Evolutionary conservation across 257 asterid species (phyloP).

Genomic region (Nicotiana tabacum): DNA sequence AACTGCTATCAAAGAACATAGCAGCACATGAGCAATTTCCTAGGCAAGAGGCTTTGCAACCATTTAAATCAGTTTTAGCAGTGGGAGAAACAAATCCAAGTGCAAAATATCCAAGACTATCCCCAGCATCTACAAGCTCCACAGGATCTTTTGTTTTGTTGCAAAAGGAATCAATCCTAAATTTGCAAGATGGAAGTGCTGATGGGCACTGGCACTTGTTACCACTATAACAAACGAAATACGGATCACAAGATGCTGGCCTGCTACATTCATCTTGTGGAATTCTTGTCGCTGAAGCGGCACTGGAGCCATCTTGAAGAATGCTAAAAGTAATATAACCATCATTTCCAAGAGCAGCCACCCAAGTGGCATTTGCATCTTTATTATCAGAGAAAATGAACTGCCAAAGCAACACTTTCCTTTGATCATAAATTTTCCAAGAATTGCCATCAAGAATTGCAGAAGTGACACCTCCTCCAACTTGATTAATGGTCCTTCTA

Average conservation of each 20-base stretch:
- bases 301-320: slow-evolving; percentile 39
- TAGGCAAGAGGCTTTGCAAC: slow-evolving; percentile 65
- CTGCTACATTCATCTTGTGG: slow-evolving; percentile 68
- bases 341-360: slow-evolving; percentile 52
- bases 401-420: slow-evolving; percentile 50
- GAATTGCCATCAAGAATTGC: slow-evolving; percentile 58
- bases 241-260: slow-evolving; percentile 81
- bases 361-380: slow-evolving; percentile 57
- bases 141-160: slow-evolving; percentile 20
- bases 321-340: slow-evolving; percentile 51
- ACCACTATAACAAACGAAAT: slow-evolving; percentile 50
- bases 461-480: slow-evolving; percentile 35
- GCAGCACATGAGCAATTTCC: slow-evolving; percentile 72
- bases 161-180: slow-evolving; percentile 38
- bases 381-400: slow-evolving; percentile 47
- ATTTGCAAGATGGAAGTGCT: slow-evolving; percentile 54
- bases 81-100: slow-evolving; percentile 51
- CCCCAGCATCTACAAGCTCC: slow-evolving; percentile 64
- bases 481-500: slow-evolving; percentile 57
- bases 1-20: slow-evolving; percentile 51
- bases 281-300: slow-evolving; percentile 41
- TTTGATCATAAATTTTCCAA: slow-evolving; percentile 65
- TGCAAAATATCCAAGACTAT: slow-evolving; percentile 51
- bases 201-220: slow-evolving; percentile 69
- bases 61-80: slow-evolving; percentile 46